Conservation (phyloP, 176 grass and related monocot species). For the Eleusine indica region DNA sequence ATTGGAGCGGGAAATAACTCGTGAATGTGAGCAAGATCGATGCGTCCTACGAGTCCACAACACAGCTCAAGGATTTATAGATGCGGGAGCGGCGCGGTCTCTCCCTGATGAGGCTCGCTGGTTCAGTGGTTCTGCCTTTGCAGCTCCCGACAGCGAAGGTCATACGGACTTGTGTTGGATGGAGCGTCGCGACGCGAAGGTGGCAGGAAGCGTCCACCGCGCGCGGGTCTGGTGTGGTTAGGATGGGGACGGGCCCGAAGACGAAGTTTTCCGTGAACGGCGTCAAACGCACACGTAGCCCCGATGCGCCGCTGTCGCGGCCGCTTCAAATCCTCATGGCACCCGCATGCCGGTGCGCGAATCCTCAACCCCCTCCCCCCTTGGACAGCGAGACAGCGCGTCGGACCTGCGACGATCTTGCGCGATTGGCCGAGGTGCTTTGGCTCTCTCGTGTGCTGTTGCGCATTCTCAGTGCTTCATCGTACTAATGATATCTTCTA, state of each 20-base stretch:
- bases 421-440: too few relatives aligned
- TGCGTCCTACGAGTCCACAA: background rate
- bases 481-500: too few relatives aligned
- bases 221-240: too few relatives aligned
- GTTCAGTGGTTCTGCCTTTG: too few relatives aligned
- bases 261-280: background rate
- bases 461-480: too few relatives aligned
- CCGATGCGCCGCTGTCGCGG: background rate
- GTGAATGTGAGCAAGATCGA: too few relatives aligned
- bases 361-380: too few relatives aligned
- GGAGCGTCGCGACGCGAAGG: background rate
- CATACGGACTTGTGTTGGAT: slow-evolving; percentile 1
- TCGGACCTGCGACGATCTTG: too few relatives aligned
- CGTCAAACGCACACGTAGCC: background rate
- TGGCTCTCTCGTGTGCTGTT: too few relatives aligned
- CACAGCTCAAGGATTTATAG: slow-evolving; percentile 37
- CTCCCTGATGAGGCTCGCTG: too few relatives aligned
- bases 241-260: background rate
- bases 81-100: background rate
- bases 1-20: too few relatives aligned
- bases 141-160: background rate
- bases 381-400: too few relatives aligned
- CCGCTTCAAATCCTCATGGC: background rate
- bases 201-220: background rate
- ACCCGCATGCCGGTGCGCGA: background rate